A percentile compares a stretch with the other conserved stretches of the same genome.
Conservation (phyloP, 148 eudicot genomes). For the Camellia sinensis region DNA sequence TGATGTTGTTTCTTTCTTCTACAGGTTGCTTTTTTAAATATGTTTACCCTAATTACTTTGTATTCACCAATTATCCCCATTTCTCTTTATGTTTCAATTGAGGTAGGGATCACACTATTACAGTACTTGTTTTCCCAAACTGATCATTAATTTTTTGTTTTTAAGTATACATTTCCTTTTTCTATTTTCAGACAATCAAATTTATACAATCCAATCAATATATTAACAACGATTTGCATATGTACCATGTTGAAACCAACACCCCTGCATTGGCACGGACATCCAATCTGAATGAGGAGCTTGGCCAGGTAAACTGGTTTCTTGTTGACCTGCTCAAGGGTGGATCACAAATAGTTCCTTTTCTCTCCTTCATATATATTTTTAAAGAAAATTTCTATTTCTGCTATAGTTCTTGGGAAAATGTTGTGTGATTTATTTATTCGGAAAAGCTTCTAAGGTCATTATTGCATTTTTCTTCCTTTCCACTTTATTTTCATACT, state of each 20-base stretch:
- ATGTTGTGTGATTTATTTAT: not conserved
- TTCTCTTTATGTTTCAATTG: constrained; percentile 96
- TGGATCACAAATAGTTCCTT: not conserved
- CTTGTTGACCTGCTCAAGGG: not conserved
- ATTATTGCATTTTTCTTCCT: not conserved
- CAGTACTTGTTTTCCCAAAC: constrained; percentile 10
- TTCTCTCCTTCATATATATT: not conserved
- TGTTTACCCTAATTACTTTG: constrained; percentile 92
- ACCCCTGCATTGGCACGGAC: constrained; percentile 97
- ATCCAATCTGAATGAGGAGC: constrained; percentile 98
- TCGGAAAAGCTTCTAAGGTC: not conserved
- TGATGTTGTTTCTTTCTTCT: constrained; percentile 15
- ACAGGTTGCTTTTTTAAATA: constrained; percentile 77
- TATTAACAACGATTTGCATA: constrained; percentile 89
- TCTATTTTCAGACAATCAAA: constrained; percentile 71
- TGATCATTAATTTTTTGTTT: constrained; percentile 8
- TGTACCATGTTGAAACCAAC: constrained; percentile 87
- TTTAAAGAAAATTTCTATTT: constrained; percentile 21
- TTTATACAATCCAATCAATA: constrained; percentile 86
- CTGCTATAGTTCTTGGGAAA: not conserved
- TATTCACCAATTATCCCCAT: constrained; percentile 97
- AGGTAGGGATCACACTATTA: constrained; percentile 45
- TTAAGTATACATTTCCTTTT: constrained; percentile 14
- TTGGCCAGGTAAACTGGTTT: constrained; percentile 80
- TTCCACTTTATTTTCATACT: not conserved